phyloP scores from a whole-genome alignment of 345 rosid genomes.

The Dipteronia dyeriana region DNA sequence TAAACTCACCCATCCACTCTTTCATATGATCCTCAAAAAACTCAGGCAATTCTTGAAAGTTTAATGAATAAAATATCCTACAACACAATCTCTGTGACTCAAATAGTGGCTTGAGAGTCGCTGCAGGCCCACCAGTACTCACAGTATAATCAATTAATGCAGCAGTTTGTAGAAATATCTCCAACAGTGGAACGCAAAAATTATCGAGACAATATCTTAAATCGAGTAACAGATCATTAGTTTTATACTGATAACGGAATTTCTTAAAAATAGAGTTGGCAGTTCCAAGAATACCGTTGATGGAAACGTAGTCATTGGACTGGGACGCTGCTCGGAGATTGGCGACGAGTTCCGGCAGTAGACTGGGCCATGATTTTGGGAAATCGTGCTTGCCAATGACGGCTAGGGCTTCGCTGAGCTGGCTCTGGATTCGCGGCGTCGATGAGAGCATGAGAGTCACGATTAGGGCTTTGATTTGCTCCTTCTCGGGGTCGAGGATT shows the following conservation, averaged over 20 bases:
- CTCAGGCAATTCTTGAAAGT: conserved; percentile 91
- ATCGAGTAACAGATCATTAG: conserved; percentile 76
- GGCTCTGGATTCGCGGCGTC: conserved; percentile 82
- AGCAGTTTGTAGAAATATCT: conserved; percentile 65
- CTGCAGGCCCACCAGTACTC: conserved; percentile 50
- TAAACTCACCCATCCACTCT: conserved; percentile 92
- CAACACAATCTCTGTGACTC: conserved; percentile 91
- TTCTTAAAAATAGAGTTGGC: conserved; percentile 88
- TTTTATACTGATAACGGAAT: conserved; percentile 78
- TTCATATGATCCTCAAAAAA: conserved; percentile 95
- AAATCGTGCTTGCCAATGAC: conserved; percentile 90
- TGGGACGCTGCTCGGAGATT: conserved; percentile 52
- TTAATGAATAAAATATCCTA: conserved; percentile 81
- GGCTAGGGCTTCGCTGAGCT: conserved; percentile 89
- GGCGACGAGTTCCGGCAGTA: conserved; percentile 82
- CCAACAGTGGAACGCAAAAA: conserved; percentile 71
- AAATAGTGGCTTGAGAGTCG: conserved; percentile 53
- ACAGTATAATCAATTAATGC: conserved; percentile 57
- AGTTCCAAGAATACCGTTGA: conserved; percentile 91
- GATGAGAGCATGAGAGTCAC: conserved; percentile 85
- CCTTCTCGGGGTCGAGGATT: conserved; percentile 69
- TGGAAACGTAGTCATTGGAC: conserved; percentile 55
- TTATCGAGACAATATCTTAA: conserved; percentile 77
- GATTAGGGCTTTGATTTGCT: conserved; percentile 76
- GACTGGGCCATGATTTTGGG: conserved; percentile 75